Conservation (phyloP, 129 eudicot species). For the Deinandra increscens region DNA sequence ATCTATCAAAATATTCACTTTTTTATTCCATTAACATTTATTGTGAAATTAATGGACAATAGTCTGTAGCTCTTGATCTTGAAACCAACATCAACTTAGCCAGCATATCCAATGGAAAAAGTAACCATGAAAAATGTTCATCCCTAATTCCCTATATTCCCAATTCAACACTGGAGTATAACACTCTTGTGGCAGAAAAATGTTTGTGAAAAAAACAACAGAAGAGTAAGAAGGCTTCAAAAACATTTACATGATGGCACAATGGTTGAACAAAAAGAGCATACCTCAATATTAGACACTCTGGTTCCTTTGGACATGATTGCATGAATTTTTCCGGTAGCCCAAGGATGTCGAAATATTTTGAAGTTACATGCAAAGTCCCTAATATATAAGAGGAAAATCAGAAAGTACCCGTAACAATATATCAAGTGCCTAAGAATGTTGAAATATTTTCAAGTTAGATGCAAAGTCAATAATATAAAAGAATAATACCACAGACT, state of each 20-base stretch:
- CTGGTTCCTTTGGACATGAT: conserved; percentile 78
- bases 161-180: no score
- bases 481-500: neutral
- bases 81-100: no score
- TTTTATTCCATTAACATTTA: no score
- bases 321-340: conserved; percentile 94
- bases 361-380: conserved; percentile 11
- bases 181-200: neutral
- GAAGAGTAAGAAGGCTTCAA: neutral
- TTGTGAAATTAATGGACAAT: no score
- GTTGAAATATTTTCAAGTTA: conserved; percentile 2
- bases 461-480: conserved; percentile 1
- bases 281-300: conserved; percentile 81
- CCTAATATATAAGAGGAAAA: conserved; percentile 1
- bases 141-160: no score
- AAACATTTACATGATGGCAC: conserved; percentile 1
- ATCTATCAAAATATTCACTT: no score
- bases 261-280: neutral
- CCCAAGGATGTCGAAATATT: conserved; percentile 41
- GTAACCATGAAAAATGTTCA: no score
- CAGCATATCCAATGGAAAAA: no score
- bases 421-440: no score
- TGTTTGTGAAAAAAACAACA: neutral
- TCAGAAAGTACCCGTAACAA: no score
- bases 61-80: no score